Conservation (phyloP, 768 basidiomycete genomes). For the Trametes meyenii region DNA sequence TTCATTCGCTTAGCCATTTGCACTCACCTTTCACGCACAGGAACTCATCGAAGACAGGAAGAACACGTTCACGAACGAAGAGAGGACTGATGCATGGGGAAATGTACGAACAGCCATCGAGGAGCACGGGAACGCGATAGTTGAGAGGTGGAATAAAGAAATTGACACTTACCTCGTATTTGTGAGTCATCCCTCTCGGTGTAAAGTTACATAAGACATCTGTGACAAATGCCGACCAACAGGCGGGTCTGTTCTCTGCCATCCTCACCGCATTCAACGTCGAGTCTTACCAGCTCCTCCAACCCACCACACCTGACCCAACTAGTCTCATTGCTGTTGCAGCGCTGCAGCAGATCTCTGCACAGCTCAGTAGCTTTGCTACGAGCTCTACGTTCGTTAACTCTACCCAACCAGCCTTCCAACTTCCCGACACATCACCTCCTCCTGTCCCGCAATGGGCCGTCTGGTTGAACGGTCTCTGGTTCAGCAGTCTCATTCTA, state of each 20-base stretch:
- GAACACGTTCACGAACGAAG: slow-evolving; percentile 30
- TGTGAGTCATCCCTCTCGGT: neutral
- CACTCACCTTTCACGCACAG: too few relatives aligned
- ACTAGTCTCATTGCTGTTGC: too few relatives aligned
- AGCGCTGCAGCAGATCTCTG: slow-evolving; percentile 8
- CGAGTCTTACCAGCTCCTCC: slow-evolving; percentile 24
- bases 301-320: slow-evolving; percentile 11
- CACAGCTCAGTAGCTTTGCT: slow-evolving; percentile 11
- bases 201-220: neutral
- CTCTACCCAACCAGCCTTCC: slow-evolving; percentile 3
- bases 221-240: neutral
- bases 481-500: slow-evolving; percentile 31
- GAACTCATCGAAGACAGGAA: neutral
- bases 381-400: slow-evolving; percentile 12
- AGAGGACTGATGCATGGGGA: slow-evolving; percentile 32
- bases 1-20: too few relatives aligned
- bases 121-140: slow-evolving; percentile 2
- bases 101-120: neutral
- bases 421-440: neutral
- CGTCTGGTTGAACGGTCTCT: slow-evolving; percentile 24
- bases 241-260: slow-evolving; percentile 34
- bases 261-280: slow-evolving; percentile 31
- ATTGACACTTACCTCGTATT: slow-evolving; percentile 12
- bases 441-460: too few relatives aligned
- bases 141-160: slow-evolving; percentile 1